Percentiles rank a stretch among this genome's conserved stretches.
Evolutionary conservation across 2,329 filamentous ascomycete genomes (phyloP).

Genomic region (Pestalotiopsis sp.): DNA sequence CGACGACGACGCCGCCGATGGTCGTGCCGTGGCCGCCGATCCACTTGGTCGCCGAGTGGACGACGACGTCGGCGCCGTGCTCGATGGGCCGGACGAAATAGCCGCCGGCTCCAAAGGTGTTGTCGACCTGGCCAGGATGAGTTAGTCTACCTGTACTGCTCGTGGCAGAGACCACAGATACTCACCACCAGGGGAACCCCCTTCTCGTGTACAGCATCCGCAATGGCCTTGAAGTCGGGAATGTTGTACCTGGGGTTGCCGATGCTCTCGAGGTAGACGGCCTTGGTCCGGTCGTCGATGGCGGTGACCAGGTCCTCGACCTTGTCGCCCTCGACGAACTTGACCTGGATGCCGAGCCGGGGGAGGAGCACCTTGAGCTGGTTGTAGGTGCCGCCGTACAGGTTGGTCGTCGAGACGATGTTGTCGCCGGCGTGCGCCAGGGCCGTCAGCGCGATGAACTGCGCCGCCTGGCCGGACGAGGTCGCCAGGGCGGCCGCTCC

Average conservation of each 20-base stretch:
- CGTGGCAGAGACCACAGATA: constrained; percentile 15
- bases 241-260: constrained; percentile 94
- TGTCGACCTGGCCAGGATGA: constrained; percentile 72
- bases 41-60: constrained; percentile 96
- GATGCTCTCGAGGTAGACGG: constrained; percentile 88
- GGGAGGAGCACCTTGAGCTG: constrained; percentile 92
- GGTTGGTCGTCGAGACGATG: constrained; percentile 86
- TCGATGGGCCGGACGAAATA: constrained; percentile 87
- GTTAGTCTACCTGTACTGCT: constrained; percentile 7
- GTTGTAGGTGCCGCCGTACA: constrained; percentile 96
- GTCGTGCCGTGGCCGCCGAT: constrained; percentile 95
- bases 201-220: constrained; percentile 72
- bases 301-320: constrained; percentile 76
- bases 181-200: constrained; percentile 67
- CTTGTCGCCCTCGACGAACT: constrained; percentile 83
- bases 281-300: constrained; percentile 94
- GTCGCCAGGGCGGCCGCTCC: constrained; percentile 85
- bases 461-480: constrained; percentile 84
- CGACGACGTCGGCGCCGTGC: constrained; percentile 90
- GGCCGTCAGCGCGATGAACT: constrained; percentile 86
- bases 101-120: constrained; percentile 92
- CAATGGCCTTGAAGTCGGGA: constrained; percentile 86
- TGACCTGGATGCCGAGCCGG: constrained; percentile 83
- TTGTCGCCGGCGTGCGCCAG: constrained; percentile 91
- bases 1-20: constrained; percentile 82